A percentile compares a stretch with the other conserved stretches of the same genome.
These are phyloP conservation scores for Irpex rosettiformis DNA, from an alignment of 1,284 basidiomycete genomes.

Conservation along the genomic window DNA sequence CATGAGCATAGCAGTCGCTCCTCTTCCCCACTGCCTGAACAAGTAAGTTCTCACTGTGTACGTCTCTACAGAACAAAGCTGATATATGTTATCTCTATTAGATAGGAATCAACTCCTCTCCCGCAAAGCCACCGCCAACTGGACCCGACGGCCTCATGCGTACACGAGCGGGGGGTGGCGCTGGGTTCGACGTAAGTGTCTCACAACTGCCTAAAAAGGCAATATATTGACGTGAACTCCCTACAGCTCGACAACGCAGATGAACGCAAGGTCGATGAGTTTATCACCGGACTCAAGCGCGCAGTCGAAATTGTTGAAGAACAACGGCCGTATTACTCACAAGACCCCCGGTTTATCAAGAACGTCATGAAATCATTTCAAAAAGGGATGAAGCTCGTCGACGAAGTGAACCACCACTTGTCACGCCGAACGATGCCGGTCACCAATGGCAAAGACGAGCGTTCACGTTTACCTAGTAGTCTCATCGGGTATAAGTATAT, in stretches of 20 bases:
- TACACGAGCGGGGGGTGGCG: slow-evolving; percentile 1
- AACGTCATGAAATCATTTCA: neutral
- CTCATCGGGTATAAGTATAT: neutral
- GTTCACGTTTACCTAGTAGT: neutral
- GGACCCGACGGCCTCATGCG: slow-evolving; percentile 3
- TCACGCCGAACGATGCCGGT: neutral
- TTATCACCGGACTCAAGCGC: neutral
- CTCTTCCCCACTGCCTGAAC: neutral
- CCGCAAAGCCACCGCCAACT: slow-evolving; percentile 3
- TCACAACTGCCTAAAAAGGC: neutral
- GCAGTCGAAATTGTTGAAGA: neutral
- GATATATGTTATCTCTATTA: neutral
- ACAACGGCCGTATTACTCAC: neutral
- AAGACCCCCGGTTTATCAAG: neutral
- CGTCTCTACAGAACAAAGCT: neutral
- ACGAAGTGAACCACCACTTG: neutral
- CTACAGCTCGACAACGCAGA: neutral
- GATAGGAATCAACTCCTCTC: neutral
- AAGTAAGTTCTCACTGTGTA: neutral
- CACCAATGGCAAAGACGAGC: neutral
- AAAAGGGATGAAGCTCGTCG: neutral
- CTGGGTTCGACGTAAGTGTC: slow-evolving; percentile 3
- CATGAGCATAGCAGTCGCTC: neutral
- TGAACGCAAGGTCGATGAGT: neutral
- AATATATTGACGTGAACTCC: neutral